Percentiles rank a stretch among this genome's conserved stretches.
These are phyloP conservation scores for Apiospora phragmitis DNA, from an alignment of 2,329 filamentous ascomycete genomes.

Conservation along the genomic window DNA sequence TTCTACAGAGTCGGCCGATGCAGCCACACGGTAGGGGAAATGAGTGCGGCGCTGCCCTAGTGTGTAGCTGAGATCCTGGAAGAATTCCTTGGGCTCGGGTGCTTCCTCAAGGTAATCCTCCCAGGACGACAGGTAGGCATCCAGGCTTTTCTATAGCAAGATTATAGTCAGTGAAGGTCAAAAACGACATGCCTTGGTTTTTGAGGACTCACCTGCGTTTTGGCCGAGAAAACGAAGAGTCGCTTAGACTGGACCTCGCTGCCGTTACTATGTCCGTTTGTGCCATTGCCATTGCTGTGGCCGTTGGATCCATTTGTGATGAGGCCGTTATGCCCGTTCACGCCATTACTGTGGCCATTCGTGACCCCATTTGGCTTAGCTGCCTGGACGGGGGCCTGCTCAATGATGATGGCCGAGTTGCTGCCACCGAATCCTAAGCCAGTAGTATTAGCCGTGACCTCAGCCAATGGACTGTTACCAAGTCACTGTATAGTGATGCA, in stretches of 20 bases:
- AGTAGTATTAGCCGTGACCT: background rate
- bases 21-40: background rate
- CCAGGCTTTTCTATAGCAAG: too few species aligned
- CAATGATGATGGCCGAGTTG: conserved; percentile 23
- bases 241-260: background rate
- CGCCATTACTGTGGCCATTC: too few species aligned
- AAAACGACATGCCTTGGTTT: too few species aligned
- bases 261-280: conserved; percentile 10
- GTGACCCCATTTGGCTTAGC: too few species aligned
- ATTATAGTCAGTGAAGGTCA: too few species aligned
- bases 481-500: background rate
- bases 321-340: too few species aligned
- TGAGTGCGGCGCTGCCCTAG: conserved; percentile 23
- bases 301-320: background rate
- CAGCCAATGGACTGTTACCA: background rate
- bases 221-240: conserved; percentile 20
- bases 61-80: conserved; percentile 27
- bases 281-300: background rate
- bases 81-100: conserved; percentile 19
- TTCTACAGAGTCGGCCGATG: background rate
- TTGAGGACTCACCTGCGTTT: too few species aligned
- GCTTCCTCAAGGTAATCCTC: conserved; percentile 21
- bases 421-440: conserved; percentile 23
- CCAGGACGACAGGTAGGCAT: conserved; percentile 11
- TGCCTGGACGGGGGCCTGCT: background rate